Evolutionary conservation across 345 rosid species (phyloP), one percentile per base, ranked within the genome.

Genomic region (Cochlearia excelsa): DNA sequence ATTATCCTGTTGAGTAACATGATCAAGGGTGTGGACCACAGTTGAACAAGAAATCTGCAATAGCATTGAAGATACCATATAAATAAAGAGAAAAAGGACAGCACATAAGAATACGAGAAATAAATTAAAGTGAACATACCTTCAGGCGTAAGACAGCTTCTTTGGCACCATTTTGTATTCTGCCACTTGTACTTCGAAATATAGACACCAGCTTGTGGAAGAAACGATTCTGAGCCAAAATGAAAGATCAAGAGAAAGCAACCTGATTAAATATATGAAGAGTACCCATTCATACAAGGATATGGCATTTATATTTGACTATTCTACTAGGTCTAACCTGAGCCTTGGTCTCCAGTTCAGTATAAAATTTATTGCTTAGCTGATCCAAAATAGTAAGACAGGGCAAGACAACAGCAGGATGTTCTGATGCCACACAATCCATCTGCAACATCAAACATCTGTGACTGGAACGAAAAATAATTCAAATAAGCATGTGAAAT

Each of bases 131-230:
- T 26, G 47, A 28, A 70, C 76, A 66, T 61, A 93, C 99, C 72
- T 87, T 82, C 72, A 93, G 72, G 34, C 81, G 87, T 72, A 82
- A 66, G 57, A 89, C 30, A 38, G 99, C 91, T 48, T 83, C 94
- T 67, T 83, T 80, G 61, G 85, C 75, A 57, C 84, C 86, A 77
- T 76, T 72, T 45, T 82, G 99, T 59, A 93, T 66, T 57, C 70
- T 77, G 64, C 78, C 87, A 71, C 72, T 76, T 51, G 76, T 41
- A 69, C 75, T 75, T 57, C 77, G 79, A 68, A 72, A 80, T 73
- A 89, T 45, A 51, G 73, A 41, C 51, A 93, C 84, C 37, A 93
- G 82, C 66, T 79, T 75, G 34, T 38, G 75, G 70, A 89, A 82
- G 45, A 93, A 66, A 50, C 61, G 65, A 75, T 62, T 86, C 99